These are phyloP conservation scores for Blepharisma japonicum DNA, from an alignment of 73 alveolate species.

Conservation along the genomic window DNA sequence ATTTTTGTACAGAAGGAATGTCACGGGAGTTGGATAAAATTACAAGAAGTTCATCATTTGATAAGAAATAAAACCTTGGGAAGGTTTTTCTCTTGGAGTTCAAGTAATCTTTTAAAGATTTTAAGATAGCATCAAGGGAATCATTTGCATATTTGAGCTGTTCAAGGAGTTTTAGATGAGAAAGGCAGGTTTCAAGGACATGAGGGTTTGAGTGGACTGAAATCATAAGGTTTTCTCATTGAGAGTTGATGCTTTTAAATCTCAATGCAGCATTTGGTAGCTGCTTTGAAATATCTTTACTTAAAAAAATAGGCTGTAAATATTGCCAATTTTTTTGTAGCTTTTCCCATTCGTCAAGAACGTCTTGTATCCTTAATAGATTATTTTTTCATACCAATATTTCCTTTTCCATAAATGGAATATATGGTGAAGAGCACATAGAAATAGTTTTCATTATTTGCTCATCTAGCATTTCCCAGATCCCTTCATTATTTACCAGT, in stretches of 20 bases:
- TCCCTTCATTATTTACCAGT: constrained; percentile 74
- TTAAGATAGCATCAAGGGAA: constrained; percentile 74
- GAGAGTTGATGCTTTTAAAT: constrained; percentile 69
- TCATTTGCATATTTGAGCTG: constrained; percentile 62
- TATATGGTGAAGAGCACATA: constrained; percentile 72
- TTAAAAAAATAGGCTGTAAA: constrained; percentile 82
- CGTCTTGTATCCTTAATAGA: constrained; percentile 73
- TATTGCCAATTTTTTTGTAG: constrained; percentile 83
- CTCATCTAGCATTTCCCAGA: constrained; percentile 77
- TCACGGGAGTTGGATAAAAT: constrained; percentile 97
- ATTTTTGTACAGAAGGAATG: constrained; percentile 77
- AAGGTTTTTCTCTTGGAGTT: constrained; percentile 84
- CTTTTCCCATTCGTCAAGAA: constrained; percentile 88
- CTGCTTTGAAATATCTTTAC: constrained; percentile 78
- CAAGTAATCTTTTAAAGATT: constrained; percentile 73
- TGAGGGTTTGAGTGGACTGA: constrained; percentile 68
- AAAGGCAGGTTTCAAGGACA: constrained; percentile 70
- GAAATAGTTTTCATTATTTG: constrained; percentile 75
- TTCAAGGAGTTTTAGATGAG: constrained; percentile 59
- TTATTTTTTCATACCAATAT: constrained; percentile 67
- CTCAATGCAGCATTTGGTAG: constrained; percentile 74
- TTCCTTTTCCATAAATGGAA: constrained; percentile 76
- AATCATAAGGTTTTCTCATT: constrained; percentile 70
- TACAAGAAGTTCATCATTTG: constrained; percentile 98
- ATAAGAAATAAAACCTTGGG: constrained; percentile 97